phyloP scores from a whole-genome alignment of 2,329 filamentous ascomycete species.

The Cercospora canescens region DNA sequence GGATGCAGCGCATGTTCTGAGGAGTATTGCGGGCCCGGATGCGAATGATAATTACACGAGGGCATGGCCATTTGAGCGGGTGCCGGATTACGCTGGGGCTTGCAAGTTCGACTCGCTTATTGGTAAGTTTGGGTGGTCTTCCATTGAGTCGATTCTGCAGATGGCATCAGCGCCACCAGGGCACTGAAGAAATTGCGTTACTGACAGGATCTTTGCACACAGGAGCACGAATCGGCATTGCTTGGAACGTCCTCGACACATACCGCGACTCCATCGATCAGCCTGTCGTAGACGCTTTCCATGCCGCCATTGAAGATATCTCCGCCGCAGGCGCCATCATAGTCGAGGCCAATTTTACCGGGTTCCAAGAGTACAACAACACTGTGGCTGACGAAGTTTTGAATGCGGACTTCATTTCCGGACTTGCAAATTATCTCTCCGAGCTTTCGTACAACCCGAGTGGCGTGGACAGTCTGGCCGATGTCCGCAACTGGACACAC shows the following conservation, averaged over 20 bases:
- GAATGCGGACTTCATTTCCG: conserved; percentile 59
- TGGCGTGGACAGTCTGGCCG: conserved; percentile 52
- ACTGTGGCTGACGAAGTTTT: conserved; percentile 49
- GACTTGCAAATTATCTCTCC: conserved; percentile 59
- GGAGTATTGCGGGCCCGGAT: conserved; percentile 59
- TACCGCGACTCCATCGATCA: conserved; percentile 35
- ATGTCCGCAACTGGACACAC: conserved; percentile 59
- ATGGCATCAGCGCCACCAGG: too few relatives aligned
- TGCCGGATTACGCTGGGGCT: conserved; percentile 63
- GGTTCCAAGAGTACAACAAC: conserved; percentile 43
- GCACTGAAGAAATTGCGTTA: neutral
- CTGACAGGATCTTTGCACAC: neutral
- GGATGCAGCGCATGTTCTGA: conserved; percentile 58
- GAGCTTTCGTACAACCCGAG: conserved; percentile 60
- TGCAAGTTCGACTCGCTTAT: conserved; percentile 53
- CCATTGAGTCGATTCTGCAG: neutral
- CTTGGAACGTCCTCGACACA: conserved; percentile 57
- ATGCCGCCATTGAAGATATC: conserved; percentile 19
- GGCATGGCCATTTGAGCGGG: conserved; percentile 55
- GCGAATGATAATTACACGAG: conserved; percentile 58
- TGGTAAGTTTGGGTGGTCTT: neutral
- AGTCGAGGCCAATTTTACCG: conserved; percentile 26
- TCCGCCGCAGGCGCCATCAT: conserved; percentile 22
- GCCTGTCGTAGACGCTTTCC: conserved; percentile 47
- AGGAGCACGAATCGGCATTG: conserved; percentile 62